Evolutionary conservation across 202 grass and related monocot genomes (phyloP).

Genomic region (Musa balbisiana): DNA sequence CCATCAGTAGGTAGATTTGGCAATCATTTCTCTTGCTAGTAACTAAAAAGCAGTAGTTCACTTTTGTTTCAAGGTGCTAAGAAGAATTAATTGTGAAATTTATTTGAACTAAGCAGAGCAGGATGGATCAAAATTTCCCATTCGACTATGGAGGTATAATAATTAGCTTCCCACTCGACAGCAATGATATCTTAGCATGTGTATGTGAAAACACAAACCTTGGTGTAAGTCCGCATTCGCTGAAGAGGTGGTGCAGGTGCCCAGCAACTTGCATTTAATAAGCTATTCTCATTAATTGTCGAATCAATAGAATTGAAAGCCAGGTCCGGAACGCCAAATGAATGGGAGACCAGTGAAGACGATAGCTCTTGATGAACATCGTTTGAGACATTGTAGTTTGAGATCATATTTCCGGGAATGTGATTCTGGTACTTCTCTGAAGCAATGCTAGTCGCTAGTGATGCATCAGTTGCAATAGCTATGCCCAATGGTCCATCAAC

Average conservation of each 20-base stretch:
- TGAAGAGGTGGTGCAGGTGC: constrained; percentile 31
- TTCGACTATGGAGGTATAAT: not conserved
- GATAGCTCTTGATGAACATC: constrained; percentile 76
- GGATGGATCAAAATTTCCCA: not conserved
- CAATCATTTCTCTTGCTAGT: no score
- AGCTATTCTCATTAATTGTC: constrained; percentile 47
- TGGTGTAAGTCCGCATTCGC: constrained; percentile 83
- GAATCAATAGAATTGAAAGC: constrained; percentile 78
- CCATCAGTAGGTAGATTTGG: no score
- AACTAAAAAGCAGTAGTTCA: not conserved
- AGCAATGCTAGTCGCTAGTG: constrained; percentile 45
- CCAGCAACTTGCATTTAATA: constrained; percentile 52
- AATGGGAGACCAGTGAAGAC: constrained; percentile 65
- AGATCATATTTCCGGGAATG: constrained; percentile 45
- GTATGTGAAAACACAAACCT: constrained; percentile 44
- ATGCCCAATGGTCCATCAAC: constrained; percentile 49
- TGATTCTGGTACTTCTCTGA: constrained; percentile 47
- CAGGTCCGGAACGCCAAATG: constrained; percentile 71
- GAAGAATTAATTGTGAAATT: not conserved
- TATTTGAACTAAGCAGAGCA: not conserved
- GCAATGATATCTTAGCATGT: not conserved
- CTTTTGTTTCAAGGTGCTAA: not conserved
- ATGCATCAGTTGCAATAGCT: constrained; percentile 40
- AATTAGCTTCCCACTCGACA: not conserved
- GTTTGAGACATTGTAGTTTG: constrained; percentile 47